Evolutionary conservation across 257 asterid genomes (phyloP).

Genomic region (Dorcoceras hygrometricum): DNA sequence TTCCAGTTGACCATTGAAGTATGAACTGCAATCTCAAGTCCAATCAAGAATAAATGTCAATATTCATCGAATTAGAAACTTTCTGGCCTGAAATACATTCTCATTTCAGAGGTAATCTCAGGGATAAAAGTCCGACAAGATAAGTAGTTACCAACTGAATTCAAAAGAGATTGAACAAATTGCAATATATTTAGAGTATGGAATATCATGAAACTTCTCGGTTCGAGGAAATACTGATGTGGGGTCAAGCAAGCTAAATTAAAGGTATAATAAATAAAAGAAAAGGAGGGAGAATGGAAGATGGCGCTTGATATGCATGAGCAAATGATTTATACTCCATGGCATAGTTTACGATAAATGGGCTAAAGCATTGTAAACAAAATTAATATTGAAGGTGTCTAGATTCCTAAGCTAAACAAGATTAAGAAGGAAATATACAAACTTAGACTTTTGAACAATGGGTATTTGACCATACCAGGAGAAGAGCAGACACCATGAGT

Average conservation of each 20-base stretch:
- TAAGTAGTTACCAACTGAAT: not conserved
- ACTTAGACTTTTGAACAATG: conserved; percentile 10
- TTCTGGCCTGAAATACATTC: conserved; percentile 1
- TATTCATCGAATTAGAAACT: conserved; percentile 30
- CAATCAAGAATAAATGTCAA: conserved; percentile 32
- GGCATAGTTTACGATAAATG: not conserved
- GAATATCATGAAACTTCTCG: not conserved
- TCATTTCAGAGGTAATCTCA: not conserved
- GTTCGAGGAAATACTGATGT: not conserved
- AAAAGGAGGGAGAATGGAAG: not conserved
- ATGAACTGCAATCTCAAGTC: conserved; percentile 92
- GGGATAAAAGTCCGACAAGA: not conserved
- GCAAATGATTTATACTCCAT: not conserved
- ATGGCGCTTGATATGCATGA: not conserved
- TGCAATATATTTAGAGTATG: not conserved
- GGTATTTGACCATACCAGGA: conserved; percentile 66
- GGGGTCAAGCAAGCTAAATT: not conserved
- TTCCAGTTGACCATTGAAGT: conserved; percentile 96
- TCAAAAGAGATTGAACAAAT: not conserved
- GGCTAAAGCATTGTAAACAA: not conserved
- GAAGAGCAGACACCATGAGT: conserved; percentile 90
- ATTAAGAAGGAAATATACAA: not conserved
- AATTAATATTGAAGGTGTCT: not conserved
- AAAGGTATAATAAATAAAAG: not conserved
- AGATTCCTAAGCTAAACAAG: not conserved